Evolutionary conservation across 805 yeast species (phyloP).

Genomic region (Hanseniaspora opuntiae): DNA sequence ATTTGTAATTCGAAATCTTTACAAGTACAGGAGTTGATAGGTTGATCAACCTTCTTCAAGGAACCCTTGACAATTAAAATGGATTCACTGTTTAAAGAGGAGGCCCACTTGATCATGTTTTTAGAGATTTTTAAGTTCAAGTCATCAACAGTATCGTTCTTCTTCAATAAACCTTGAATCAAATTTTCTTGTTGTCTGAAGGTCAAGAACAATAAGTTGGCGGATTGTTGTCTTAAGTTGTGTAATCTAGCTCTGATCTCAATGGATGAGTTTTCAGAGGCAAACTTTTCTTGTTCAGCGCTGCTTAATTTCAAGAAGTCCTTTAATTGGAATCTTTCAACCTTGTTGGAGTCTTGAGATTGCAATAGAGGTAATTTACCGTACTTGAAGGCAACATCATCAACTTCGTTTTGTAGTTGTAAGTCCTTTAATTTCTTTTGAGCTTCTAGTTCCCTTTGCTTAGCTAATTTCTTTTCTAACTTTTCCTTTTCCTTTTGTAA

Average conservation of each 20-base stretch:
- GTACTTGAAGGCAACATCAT: slow-evolving; percentile 54
- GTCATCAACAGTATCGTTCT: slow-evolving; percentile 28
- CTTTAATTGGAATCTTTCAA: slow-evolving; percentile 44
- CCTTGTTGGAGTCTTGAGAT: slow-evolving; percentile 39
- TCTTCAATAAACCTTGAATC: slow-evolving; percentile 74
- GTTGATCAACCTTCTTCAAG: slow-evolving; percentile 72
- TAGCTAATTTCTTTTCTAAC: slow-evolving; percentile 82
- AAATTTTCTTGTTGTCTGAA: slow-evolving; percentile 78
- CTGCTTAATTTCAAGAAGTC: slow-evolving; percentile 28
- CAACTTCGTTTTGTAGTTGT: slow-evolving; percentile 71
- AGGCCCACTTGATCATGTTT: slow-evolving; percentile 94
- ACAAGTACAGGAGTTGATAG: slow-evolving; percentile 78
- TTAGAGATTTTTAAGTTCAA: slow-evolving; percentile 62
- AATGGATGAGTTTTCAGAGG: slow-evolving; percentile 53
- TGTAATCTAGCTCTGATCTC: slow-evolving; percentile 89
- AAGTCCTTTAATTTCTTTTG: slow-evolving; percentile 72
- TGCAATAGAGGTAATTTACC: slow-evolving; percentile 83
- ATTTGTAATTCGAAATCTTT: slow-evolving; percentile 80
- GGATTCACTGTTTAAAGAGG: slow-evolving; percentile 70
- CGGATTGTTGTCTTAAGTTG: slow-evolving; percentile 88
- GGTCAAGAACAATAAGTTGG: slow-evolving; percentile 79
- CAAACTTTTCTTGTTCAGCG: slow-evolving; percentile 26
- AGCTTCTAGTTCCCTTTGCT: slow-evolving; percentile 72
- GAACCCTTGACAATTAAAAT: slow-evolving; percentile 83
- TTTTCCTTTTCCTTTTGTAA: slow-evolving; percentile 86